Evolutionary conservation across 768 basidiomycete species (phyloP).

Genomic region (Tephrocybe sp.): DNA sequence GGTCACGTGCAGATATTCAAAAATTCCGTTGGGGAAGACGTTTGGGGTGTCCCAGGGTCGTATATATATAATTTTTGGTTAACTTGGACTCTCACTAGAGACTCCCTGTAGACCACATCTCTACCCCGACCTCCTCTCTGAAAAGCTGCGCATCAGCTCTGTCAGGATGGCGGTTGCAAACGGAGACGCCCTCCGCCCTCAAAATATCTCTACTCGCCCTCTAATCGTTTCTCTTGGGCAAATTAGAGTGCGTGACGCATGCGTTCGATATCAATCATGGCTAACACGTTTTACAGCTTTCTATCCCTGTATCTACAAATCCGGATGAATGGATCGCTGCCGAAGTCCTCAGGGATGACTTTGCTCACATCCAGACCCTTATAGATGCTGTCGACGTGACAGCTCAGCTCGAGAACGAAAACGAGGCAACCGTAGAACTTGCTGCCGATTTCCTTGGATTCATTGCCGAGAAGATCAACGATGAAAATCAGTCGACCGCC

Average conservation of each 20-base stretch:
- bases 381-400: conserved; percentile 57
- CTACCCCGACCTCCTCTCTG: conserved; percentile 18
- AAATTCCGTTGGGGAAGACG: conserved; percentile 45
- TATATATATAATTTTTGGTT: conserved; percentile 37
- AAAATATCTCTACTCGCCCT: conserved; percentile 45
- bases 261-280: conserved; percentile 9
- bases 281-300: conserved; percentile 48
- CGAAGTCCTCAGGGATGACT: conserved; percentile 90
- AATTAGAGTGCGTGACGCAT: conserved; percentile 47
- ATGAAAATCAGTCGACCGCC: conserved; percentile 49
- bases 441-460: conserved; percentile 82
- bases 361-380: conserved; percentile 63
- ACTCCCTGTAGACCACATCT: conserved; percentile 19
- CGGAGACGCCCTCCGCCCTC: conserved; percentile 33
- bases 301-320: conserved; percentile 83
- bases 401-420: conserved; percentile 49
- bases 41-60: conserved; percentile 44
- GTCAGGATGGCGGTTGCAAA: conserved; percentile 40
- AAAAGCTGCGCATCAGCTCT: conserved; percentile 19
- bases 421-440: conserved; percentile 74
- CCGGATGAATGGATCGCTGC: conserved; percentile 89
- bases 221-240: conserved; percentile 46
- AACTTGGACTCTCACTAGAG: conserved; percentile 24
- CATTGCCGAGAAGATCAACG: conserved; percentile 61
- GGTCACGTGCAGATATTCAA: conserved; percentile 32